Evolutionary conservation across 2,329 filamentous ascomycete genomes (phyloP).

Genomic region (Bisporella sp.): DNA sequence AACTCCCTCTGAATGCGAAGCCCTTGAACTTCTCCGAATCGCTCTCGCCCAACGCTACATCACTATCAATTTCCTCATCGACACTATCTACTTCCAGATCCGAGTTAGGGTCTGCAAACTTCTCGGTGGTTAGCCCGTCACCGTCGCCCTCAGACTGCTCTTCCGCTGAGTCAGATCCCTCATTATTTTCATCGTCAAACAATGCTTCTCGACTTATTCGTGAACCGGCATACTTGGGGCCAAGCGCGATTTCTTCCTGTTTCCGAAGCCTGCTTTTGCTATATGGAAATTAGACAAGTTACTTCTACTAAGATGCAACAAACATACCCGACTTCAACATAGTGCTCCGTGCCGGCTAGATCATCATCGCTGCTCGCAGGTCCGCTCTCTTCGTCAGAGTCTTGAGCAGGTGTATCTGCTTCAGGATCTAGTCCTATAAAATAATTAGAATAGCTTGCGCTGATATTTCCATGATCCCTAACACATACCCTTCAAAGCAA

Average conservation of each 20-base stretch:
- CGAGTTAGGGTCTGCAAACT: slow-evolving; percentile 42
- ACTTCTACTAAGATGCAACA: not conserved
- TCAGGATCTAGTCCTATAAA: slow-evolving; percentile 33
- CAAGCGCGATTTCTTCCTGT: slow-evolving; percentile 60
- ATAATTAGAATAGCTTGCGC: slow-evolving; percentile 7
- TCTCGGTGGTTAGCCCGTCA: slow-evolving; percentile 9
- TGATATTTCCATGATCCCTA: not conserved
- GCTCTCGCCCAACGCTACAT: slow-evolving; percentile 70
- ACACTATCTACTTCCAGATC: slow-evolving; percentile 49
- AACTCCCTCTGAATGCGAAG: slow-evolving; percentile 59
- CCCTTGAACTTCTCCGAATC: slow-evolving; percentile 77
- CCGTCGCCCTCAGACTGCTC: slow-evolving; percentile 29
- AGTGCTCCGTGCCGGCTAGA: slow-evolving; percentile 74
- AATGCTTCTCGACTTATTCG: slow-evolving; percentile 65
- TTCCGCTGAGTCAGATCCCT: slow-evolving; percentile 33
- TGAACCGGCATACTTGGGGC: slow-evolving; percentile 73
- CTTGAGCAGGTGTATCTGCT: slow-evolving; percentile 20
- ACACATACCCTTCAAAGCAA: slow-evolving; percentile 48
- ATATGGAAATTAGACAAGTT: slow-evolving; percentile 7
- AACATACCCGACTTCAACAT: slow-evolving; percentile 63
- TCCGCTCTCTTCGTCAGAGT: slow-evolving; percentile 32
- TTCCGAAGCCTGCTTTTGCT: slow-evolving; percentile 80
- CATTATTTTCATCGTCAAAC: slow-evolving; percentile 46
- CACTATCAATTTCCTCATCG: slow-evolving; percentile 56
- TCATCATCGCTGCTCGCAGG: slow-evolving; percentile 43